Conservation (phyloP, 108 stramenopile genomes). For the Pseudonitzschia pungens region DNA sequence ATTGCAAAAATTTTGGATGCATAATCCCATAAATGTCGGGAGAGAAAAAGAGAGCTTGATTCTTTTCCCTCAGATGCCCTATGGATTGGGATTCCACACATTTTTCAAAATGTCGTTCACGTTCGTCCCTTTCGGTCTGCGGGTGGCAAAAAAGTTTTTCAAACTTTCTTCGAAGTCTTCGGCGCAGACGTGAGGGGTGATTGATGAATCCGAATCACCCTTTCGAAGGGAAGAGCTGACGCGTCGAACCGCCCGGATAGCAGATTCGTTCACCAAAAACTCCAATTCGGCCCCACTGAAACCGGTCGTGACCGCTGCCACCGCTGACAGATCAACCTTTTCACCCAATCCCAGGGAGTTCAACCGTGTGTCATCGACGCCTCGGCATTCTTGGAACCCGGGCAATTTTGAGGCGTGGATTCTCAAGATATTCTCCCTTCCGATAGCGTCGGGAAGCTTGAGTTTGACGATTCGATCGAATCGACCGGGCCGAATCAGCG, state of each 20-base stretch:
- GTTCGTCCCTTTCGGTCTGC: constrained; percentile 29
- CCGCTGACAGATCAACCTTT: constrained; percentile 61
- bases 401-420: constrained; percentile 85
- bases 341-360: constrained; percentile 57
- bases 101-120: constrained; percentile 35
- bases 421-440: constrained; percentile 79
- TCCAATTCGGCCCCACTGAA: constrained; percentile 94
- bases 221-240: constrained; percentile 58
- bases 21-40: background rate
- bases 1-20: background rate
- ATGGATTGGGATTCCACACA: constrained; percentile 22
- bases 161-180: constrained; percentile 79
- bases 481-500: constrained; percentile 89
- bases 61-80: background rate
- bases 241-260: constrained; percentile 88
- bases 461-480: constrained; percentile 93
- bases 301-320: constrained; percentile 75
- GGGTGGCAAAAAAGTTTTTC: constrained; percentile 65
- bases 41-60: background rate
- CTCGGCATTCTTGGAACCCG: constrained; percentile 68
- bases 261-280: constrained; percentile 95
- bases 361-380: constrained; percentile 53
- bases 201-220: constrained; percentile 33
- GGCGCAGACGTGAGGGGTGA: constrained; percentile 59
- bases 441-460: constrained; percentile 74